These are phyloP conservation scores for Pelargonium nanum DNA, from an alignment of 345 rosid genomes.

Conservation along the genomic window DNA sequence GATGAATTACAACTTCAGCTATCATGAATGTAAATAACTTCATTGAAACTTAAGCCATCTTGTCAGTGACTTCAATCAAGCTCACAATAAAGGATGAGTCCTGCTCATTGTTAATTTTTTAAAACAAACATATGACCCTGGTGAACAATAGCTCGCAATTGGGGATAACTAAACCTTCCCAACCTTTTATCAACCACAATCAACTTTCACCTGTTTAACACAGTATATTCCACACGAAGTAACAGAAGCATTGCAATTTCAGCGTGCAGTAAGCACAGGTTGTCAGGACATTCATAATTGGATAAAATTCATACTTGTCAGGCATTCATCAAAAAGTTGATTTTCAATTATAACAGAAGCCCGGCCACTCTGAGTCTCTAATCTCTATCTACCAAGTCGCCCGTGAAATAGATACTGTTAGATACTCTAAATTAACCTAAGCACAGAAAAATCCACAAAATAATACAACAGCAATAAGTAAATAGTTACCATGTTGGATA, in stretches of 20 bases:
- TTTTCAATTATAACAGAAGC: no score
- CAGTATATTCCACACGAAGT: neutral
- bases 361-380: no score
- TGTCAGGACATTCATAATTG: neutral
- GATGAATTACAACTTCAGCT: neutral
- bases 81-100: neutral
- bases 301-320: neutral
- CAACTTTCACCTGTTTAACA: neutral
- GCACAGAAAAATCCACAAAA: neutral
- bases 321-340: neutral
- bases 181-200: neutral
- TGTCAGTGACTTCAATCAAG: neutral
- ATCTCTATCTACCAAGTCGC: no score
- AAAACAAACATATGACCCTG: neutral
- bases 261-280: neutral
- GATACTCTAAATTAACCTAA: neutral
- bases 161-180: neutral
- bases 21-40: neutral
- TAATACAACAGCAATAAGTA: neutral
- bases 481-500: slow-evolving; percentile 59
- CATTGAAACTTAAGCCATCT: neutral
- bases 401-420: neutral
- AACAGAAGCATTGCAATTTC: neutral
- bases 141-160: neutral
- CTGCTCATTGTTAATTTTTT: neutral